Base-by-base conservation (phyloP, 106 monocot genomes). In the Phalaenopsis aphrodite region DNA sequence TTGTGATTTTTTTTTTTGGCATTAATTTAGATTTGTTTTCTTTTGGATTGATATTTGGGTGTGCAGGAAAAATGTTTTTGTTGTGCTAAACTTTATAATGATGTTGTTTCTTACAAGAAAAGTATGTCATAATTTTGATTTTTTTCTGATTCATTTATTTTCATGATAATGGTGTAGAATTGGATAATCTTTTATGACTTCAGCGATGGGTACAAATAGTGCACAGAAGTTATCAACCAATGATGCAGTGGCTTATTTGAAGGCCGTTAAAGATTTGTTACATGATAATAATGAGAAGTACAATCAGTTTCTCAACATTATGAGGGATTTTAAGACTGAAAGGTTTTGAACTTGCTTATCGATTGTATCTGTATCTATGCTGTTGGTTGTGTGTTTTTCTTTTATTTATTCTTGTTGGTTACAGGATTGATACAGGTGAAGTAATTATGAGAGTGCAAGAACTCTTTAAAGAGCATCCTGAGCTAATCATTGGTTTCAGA, bases 241-340 rank as follows among this genome's bases (percentile, higher is more conserved):
- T 36, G 95, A 95, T 83, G 95, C 92, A 39, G 81, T 93, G 17
- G 81, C 85, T 23, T 95, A 95, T 85, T 80, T 93, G 81, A 93
- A 91, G 87, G 79, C 80, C 7, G 91, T 95, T 56, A 91, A 93
- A 78, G 91, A 88, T 58, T 89, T 90, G 78, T 91, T 93, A 81
- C 91, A 91, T 37, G 88, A 93, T 36, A 87, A 89, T 19, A 91
- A 80, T 78, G 95, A 91, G 19, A 95, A 93, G 81, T 95, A 93
- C 64, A 87, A 89, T 81, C 89, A 93, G 72, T 95, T 95, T 76
- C 86, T 93, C 43, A 88, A 91, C 76, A 89, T 91, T 76, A 91
- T 95, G 88, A 89, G 88, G 83, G 95, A 93, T 81, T 95, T 93
- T 84, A 91, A 91, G 82, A 85, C 88, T 83, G 87, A 95, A 52